These are phyloP conservation scores for Pythium aristosporum DNA, from an alignment of 352 stramenopile genomes.

Conservation along the genomic window DNA sequence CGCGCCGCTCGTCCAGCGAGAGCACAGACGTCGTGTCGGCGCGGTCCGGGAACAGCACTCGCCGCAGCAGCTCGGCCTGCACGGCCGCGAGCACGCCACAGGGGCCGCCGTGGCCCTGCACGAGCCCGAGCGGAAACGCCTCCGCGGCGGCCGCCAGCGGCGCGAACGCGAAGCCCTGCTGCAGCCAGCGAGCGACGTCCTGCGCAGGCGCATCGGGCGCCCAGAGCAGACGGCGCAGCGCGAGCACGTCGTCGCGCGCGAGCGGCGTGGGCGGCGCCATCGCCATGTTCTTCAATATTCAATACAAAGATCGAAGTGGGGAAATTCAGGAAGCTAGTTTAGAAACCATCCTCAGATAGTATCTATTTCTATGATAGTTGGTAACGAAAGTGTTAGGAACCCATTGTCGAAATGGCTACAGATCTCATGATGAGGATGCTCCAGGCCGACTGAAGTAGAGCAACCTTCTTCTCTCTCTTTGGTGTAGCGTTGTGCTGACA, in stretches of 20 bases:
- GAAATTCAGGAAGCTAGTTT: no score
- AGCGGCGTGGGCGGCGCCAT: no score
- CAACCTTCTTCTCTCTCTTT: background rate
- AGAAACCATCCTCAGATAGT: background rate
- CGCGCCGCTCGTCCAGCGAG: constrained; percentile 2
- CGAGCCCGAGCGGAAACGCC: constrained; percentile 58
- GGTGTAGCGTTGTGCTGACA: background rate
- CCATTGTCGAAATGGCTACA: background rate
- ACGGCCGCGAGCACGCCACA: constrained; percentile 82
- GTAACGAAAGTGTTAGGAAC: background rate
- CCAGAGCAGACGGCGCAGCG: constrained; percentile 47
- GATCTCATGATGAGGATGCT: background rate
- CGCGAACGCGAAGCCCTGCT: constrained; percentile 59
- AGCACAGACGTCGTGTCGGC: background rate
- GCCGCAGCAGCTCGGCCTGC: constrained; percentile 65
- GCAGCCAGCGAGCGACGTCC: constrained; percentile 51
- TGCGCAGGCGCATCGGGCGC: constrained; percentile 23
- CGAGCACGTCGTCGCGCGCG: background rate
- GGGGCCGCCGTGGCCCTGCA: constrained; percentile 74
- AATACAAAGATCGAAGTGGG: no score
- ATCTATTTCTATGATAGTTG: background rate
- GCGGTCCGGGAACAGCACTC: constrained; percentile 45
- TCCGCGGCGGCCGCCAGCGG: constrained; percentile 5
- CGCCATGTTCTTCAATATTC: no score
- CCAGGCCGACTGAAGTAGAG: background rate